phyloP scores from a whole-genome alignment of 768 basidiomycete genomes.

The Amylocystis lapponica region DNA sequence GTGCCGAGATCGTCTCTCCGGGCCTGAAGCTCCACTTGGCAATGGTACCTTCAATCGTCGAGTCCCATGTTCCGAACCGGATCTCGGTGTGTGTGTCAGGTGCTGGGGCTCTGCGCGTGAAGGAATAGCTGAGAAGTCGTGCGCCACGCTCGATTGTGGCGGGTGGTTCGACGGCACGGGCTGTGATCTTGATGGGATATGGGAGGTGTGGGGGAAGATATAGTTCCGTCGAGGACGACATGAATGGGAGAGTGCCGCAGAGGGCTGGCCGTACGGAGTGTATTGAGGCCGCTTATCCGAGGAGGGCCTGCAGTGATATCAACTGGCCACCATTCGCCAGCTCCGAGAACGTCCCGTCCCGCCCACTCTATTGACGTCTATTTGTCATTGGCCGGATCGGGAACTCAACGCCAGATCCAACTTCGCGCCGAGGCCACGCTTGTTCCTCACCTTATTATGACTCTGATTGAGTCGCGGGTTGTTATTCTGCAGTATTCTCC shows the following conservation, averaged over 20 bases:
- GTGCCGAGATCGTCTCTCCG: slow-evolving; percentile 58
- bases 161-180: slow-evolving; percentile 47
- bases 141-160: slow-evolving; percentile 60
- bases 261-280: not conserved
- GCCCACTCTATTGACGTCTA: not conserved
- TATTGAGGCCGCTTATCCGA: not conserved
- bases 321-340: not conserved
- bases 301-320: no score
- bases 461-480: no score
- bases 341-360: not conserved
- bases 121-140: slow-evolving; percentile 81
- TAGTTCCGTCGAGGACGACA: slow-evolving; percentile 66
- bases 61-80: slow-evolving; percentile 89
- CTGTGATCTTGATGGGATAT: slow-evolving; percentile 79
- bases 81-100: slow-evolving; percentile 51
- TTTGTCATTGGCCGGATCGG: not conserved
- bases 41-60: slow-evolving; percentile 74
- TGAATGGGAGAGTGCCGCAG: slow-evolving; percentile 14
- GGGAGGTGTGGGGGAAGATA: slow-evolving; percentile 74
- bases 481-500: no score
- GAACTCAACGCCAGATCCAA: slow-evolving; percentile 11
- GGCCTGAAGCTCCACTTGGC: slow-evolving; percentile 62
- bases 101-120: slow-evolving; percentile 49
- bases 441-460: no score
- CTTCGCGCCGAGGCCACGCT: no score